Percentiles rank a stretch among this genome's conserved stretches.
phyloP scores from a whole-genome alignment of 139 green algal species.

The Astrephomene gubernaculifera region DNA sequence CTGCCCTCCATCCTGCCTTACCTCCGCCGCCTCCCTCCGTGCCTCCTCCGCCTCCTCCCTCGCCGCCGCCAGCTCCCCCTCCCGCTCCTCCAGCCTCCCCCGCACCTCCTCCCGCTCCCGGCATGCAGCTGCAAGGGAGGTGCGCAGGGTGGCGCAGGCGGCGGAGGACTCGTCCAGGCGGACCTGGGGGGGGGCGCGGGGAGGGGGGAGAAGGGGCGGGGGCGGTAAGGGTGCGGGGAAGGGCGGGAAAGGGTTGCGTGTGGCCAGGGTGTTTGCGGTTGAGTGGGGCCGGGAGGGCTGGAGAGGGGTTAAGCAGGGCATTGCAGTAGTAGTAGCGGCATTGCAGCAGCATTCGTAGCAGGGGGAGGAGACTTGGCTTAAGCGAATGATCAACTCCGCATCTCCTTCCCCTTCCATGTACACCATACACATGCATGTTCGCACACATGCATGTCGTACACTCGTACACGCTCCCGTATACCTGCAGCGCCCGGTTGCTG shows the following conservation, averaged over 20 bases:
- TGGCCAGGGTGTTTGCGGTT: too few species aligned
- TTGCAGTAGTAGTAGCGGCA: too few species aligned
- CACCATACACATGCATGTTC: too few species aligned
- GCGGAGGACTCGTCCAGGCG: slow-evolving; percentile 5
- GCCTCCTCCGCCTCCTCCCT: slow-evolving; percentile 29
- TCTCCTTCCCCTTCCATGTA: too few species aligned
- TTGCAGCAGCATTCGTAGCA: too few species aligned
- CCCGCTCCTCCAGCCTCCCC: background rate
- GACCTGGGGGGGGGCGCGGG: background rate
- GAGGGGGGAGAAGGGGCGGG: background rate
- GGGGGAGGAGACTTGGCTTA: too few species aligned
- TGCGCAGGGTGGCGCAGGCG: slow-evolving; percentile 28
- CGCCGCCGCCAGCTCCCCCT: slow-evolving; percentile 4
- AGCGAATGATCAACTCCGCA: too few species aligned
- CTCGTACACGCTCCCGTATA: too few species aligned
- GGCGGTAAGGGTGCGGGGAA: too few species aligned
- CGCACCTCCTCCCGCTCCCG: slow-evolving; percentile 33
- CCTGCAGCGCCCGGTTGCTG: background rate
- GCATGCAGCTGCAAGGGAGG: slow-evolving; percentile 2
- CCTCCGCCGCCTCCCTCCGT: slow-evolving; percentile 33
- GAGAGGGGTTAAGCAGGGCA: too few species aligned
- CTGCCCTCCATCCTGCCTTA: background rate
- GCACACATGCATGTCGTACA: background rate
- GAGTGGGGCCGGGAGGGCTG: too few species aligned
- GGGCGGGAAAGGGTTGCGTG: too few species aligned